phyloP scores from a whole-genome alignment of 305 asterid genomes.

The Andrographis paniculata region DNA sequence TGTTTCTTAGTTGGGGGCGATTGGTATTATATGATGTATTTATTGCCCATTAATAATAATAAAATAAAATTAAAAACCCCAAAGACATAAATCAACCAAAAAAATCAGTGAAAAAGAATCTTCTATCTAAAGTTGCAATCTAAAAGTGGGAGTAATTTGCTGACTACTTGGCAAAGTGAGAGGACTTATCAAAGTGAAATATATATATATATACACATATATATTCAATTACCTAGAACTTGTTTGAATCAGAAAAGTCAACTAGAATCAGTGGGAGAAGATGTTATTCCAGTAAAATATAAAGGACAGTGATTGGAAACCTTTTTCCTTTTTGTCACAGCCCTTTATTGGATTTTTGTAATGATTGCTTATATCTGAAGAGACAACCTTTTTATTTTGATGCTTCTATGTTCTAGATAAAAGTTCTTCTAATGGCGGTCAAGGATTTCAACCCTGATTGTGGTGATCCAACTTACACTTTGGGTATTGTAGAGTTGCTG shows the following conservation, averaged over 20 bases:
- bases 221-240: not conserved
- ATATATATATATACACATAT: no score
- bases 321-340: not conserved
- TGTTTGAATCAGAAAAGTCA: not conserved
- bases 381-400: conserved; percentile 15
- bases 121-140: no score
- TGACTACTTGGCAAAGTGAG: not conserved
- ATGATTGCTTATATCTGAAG: no score
- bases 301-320: not conserved
- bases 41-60: no score
- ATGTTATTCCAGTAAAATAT: not conserved
- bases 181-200: not conserved
- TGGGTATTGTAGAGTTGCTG: conserved; percentile 98
- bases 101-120: no score
- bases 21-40: no score
- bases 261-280: not conserved
- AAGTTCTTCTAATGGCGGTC: conserved; percentile 84
- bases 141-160: no score
- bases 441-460: conserved; percentile 85
- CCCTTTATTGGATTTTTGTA: not conserved
- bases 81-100: no score
- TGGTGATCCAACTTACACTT: conserved; percentile 94
- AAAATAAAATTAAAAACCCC: no score
- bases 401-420: conserved; percentile 51
- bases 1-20: no score